Evolutionary conservation across 1,284 basidiomycete species (phyloP), one percentile per base, ranked within the genome.

Genomic region (Cutaneotrichosporon spelunceum): DNA sequence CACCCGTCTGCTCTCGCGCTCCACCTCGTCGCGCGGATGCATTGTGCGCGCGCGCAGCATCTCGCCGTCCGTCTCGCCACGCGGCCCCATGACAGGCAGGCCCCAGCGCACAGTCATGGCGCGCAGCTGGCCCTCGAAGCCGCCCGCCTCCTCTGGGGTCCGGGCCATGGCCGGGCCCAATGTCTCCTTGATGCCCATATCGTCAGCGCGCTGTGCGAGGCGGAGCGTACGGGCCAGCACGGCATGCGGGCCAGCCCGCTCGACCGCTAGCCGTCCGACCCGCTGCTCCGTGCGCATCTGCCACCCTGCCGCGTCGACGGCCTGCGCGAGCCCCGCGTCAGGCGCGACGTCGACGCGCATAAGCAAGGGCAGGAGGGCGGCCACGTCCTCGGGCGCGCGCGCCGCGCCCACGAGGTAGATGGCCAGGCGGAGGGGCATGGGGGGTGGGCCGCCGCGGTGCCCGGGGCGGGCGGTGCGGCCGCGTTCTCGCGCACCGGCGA

Each of bases 311-410:
- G 50, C 36, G 50, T 53, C 50, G n/a, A 53, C 33, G 10, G 30
- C 21, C 3, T 29, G 50, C 3, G 33, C 21, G 30, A 36, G 19
- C 8, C 36, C 33, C 4, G 23, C 21, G 52, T 53, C 52, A 6
- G 21, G 33, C 34, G 23, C 2, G 11, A 53, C 34, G 7, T n/a
- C 34, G 2, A 63, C 29, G 19, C n/a, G 30, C 24, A 34, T 30
- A 1, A 63, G 57, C 8, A 47, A 16, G 5, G 61, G 48, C 3
- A 59, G 54, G 39, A 63, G 8, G 1, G 14, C 19, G 13, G 19
- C 13, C 7, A 63, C 24, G 42, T 63, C 61, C 29, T 63, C 61
- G n/a, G 61, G 52, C 10, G 53, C 44, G 19, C 33, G 44, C 14
- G 57, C 61, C 3, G 52, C 34, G n/a, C 56, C 57, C 48, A 53